Conservation (phyloP, 306 rosid genomes). For the Morella rubra region DNA sequence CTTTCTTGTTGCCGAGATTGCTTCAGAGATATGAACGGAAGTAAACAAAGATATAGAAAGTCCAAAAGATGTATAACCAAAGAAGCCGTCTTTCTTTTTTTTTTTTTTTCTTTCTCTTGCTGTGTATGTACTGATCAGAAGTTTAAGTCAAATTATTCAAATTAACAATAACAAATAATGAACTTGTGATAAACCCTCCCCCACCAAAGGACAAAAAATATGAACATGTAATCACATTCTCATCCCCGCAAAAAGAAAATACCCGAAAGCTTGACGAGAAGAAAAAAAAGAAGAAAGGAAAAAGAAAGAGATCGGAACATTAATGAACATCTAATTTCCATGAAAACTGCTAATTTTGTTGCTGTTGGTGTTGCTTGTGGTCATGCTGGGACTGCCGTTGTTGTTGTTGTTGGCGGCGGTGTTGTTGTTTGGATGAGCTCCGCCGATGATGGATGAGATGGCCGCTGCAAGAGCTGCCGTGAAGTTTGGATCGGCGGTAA, state of each 20-base stretch:
- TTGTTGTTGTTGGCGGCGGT: conserved; percentile 1
- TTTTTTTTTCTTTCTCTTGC: neutral
- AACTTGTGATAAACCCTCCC: conserved; percentile 40
- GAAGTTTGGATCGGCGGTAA: conserved; percentile 85
- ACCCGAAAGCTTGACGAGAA: neutral
- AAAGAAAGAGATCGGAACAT: neutral
- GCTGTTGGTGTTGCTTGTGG: conserved; percentile 28
- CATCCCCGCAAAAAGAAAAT: conserved; percentile 26
- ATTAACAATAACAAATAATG: conserved; percentile 45
- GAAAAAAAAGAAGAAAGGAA: neutral
- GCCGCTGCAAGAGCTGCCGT: conserved; percentile 94
- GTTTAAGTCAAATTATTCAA: conserved; percentile 41
- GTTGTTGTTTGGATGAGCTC: conserved; percentile 41
- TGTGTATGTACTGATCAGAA: conserved; percentile 41
- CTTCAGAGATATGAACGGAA: conserved; percentile 9
- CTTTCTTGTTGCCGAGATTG: conserved; percentile 26
- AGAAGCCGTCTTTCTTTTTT: neutral
- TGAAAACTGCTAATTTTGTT: conserved; percentile 49
- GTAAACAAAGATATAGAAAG: neutral
- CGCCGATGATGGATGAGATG: conserved; percentile 84
- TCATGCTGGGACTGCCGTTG: conserved; percentile 28
- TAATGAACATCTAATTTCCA: conserved; percentile 40
- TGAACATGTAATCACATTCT: conserved; percentile 57
- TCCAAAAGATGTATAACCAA: neutral
- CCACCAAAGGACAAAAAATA: conserved; percentile 43